Conservation (phyloP, 202 grass and related monocot species). For the Cymbopogon flexuosus region DNA sequence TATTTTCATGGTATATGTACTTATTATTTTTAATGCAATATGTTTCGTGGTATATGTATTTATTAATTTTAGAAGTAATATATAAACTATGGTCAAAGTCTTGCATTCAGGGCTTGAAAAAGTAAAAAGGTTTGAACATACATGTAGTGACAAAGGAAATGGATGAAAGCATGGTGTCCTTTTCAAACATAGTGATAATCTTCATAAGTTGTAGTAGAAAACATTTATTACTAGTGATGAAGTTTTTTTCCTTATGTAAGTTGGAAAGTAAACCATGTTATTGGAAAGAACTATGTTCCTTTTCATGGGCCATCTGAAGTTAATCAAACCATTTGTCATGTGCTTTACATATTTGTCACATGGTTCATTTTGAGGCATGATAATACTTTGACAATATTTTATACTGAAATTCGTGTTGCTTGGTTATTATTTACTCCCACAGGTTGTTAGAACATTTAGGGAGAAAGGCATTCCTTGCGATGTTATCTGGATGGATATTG, state of each 20-base stretch:
- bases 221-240: background rate
- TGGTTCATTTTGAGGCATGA: constrained; percentile 5
- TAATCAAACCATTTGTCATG: background rate
- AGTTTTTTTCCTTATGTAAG: background rate
- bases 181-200: background rate
- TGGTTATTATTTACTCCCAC: constrained; percentile 30
- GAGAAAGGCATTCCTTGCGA: constrained; percentile 93
- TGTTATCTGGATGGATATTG: constrained; percentile 99
- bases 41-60: background rate
- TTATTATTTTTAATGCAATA: background rate
- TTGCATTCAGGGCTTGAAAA: background rate
- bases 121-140: background rate
- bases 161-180: background rate
- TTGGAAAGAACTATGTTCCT: background rate
- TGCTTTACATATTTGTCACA: background rate
- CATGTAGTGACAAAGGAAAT: background rate
- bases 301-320: background rate
- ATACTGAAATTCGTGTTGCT: background rate
- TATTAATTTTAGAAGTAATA: background rate
- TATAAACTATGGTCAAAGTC: background rate
- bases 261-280: background rate
- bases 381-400: constrained; percentile 12
- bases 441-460: constrained; percentile 84
- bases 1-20: background rate
- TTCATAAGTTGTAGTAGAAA: background rate